phyloP scores from a whole-genome alignment of 2,329 filamentous ascomycete species.

The Zalaria sp. region DNA sequence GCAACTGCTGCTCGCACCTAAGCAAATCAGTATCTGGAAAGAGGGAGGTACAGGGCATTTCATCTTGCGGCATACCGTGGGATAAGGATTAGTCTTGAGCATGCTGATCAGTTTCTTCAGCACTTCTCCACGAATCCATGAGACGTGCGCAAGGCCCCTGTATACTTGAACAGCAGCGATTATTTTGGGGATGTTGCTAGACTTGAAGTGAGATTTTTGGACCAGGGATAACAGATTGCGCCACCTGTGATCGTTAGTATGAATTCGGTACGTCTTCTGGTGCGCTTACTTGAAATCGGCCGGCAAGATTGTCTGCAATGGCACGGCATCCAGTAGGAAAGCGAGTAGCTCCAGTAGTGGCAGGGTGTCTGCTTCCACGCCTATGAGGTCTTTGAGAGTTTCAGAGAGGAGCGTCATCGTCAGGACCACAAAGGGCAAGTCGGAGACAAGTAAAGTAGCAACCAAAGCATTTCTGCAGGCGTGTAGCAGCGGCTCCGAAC shows the following conservation, averaged over 20 bases:
- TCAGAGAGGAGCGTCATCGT: slow-evolving; percentile 11
- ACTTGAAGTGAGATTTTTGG: slow-evolving; percentile 72
- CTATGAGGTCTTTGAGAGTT: slow-evolving; percentile 7
- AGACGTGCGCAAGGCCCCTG: slow-evolving; percentile 47
- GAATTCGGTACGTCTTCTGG: neutral
- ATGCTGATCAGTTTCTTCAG: slow-evolving; percentile 57
- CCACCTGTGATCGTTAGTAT: slow-evolving; percentile 23
- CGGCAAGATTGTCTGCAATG: slow-evolving; percentile 3
- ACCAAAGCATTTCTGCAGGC: slow-evolving; percentile 52
- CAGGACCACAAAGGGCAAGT: slow-evolving; percentile 1
- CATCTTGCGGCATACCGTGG: slow-evolving; percentile 42
- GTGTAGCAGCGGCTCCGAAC: slow-evolving; percentile 60
- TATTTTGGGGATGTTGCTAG: slow-evolving; percentile 67
- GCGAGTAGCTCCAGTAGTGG: slow-evolving; percentile 52
- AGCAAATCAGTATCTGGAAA: neutral
- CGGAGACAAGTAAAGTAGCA: slow-evolving; percentile 18
- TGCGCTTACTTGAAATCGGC: slow-evolving; percentile 40
- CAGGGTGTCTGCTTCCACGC: slow-evolving; percentile 4
- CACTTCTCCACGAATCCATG: slow-evolving; percentile 39
- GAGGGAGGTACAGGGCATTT: neutral
- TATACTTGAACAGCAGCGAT: slow-evolving; percentile 72
- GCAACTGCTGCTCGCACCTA: slow-evolving; percentile 36
- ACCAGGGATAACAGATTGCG: slow-evolving; percentile 53
- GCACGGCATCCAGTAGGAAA: slow-evolving; percentile 44
- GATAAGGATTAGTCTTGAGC: slow-evolving; percentile 64